phyloP scores from a whole-genome alignment of 331 rosid genomes.

The Quercus lobata region DNA sequence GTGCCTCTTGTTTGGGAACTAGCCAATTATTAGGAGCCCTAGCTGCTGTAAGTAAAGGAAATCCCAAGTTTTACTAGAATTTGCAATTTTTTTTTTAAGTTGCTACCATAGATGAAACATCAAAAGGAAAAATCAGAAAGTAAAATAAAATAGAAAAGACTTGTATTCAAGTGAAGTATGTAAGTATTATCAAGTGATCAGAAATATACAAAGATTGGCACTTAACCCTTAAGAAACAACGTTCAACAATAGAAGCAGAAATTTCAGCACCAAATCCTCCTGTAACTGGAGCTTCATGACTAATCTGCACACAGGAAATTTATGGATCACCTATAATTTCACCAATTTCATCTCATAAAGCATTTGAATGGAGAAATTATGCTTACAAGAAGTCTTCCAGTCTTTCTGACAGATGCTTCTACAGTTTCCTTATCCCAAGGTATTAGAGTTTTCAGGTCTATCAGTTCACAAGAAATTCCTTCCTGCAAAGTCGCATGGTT shows the following conservation, averaged over 20 bases:
- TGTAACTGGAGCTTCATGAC: constrained; percentile 97
- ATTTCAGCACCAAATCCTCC: constrained; percentile 99
- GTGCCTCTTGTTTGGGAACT: not conserved
- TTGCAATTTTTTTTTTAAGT: not conserved
- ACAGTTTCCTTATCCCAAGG: constrained; percentile 99
- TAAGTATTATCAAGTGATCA: not conserved
- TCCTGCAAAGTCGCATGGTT: constrained; percentile 48
- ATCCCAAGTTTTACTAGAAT: not conserved
- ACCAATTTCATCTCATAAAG: constrained; percentile 1
- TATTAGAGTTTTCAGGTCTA: constrained; percentile 84
- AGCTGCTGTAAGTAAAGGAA: not conserved
- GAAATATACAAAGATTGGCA: not conserved
- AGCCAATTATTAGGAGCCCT: not conserved
- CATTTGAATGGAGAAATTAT: constrained; percentile 4
- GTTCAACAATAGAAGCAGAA: constrained; percentile 82
- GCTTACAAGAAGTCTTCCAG: constrained; percentile 96
- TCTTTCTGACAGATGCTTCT: constrained; percentile 86
- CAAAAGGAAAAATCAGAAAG: not conserved
- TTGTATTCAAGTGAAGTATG: not conserved
- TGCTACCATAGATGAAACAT: not conserved
- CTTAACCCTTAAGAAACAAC: constrained; percentile 95
- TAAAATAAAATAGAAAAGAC: not conserved
- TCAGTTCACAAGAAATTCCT: constrained; percentile 92
- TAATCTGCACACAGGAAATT: constrained; percentile 48
- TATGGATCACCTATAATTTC: constrained; percentile 10